A percentile compares a stretch with the other conserved stretches of the same genome.
Evolutionary conservation across 2,329 filamentous ascomycete species (phyloP).

Genomic region (Onygenales sp.): DNA sequence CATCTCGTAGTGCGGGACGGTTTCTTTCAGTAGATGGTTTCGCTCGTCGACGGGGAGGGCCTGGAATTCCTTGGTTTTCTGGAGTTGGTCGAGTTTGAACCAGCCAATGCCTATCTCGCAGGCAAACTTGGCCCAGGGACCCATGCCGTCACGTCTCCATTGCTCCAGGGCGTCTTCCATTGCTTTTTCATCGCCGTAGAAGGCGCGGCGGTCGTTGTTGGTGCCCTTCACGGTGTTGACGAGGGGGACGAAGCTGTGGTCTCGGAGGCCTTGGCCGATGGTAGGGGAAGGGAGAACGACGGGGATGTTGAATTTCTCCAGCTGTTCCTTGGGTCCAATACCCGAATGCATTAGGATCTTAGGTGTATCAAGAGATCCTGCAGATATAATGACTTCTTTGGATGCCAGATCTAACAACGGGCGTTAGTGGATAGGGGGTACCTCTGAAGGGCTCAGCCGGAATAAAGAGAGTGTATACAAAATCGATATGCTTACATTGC

Average conservation of each 20-base stretch:
- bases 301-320: constrained; percentile 32
- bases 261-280: constrained; percentile 37
- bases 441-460: neutral
- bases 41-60: constrained; percentile 37
- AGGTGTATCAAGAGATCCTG: constrained; percentile 32
- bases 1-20: constrained; percentile 51
- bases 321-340: constrained; percentile 36
- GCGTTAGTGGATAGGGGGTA: neutral
- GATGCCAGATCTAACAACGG: constrained; percentile 18
- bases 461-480: neutral
- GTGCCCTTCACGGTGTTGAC: constrained; percentile 31
- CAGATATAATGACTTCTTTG: constrained; percentile 31
- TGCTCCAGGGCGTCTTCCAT: constrained; percentile 40
- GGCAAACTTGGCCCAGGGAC: constrained; percentile 24
- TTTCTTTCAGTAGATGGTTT: constrained; percentile 37
- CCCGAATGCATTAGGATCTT: constrained; percentile 40
- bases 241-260: constrained; percentile 29
- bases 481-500: constrained; percentile 24
- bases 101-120: constrained; percentile 26
- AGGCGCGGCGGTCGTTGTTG: constrained; percentile 35
- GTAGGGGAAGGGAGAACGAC: constrained; percentile 31
- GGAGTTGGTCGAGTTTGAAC: constrained; percentile 34
- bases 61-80: constrained; percentile 39
- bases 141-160: constrained; percentile 36
- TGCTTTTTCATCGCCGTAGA: constrained; percentile 35